These are phyloP conservation scores for Santalum album DNA, from an alignment of 164 flowering plant species.

Conservation along the genomic window DNA sequence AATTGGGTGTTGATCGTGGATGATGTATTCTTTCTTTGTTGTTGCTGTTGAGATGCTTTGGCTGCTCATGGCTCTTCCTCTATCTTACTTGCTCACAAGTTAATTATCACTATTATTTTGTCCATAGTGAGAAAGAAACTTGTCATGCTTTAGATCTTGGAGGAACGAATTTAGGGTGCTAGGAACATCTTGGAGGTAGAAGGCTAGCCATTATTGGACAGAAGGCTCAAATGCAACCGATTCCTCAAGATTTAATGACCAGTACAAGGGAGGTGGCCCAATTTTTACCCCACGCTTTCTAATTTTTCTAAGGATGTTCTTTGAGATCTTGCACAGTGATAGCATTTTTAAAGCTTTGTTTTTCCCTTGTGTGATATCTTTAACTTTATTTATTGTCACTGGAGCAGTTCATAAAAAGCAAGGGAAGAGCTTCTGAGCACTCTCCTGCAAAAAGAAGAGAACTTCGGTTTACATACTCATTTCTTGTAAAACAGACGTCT, in stretches of 20 bases:
- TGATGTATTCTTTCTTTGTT: too few relatives aligned
- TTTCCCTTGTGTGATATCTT: constrained; percentile 58
- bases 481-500: constrained; percentile 75
- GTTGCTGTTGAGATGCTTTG: too few relatives aligned
- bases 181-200: constrained; percentile 63
- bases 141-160: constrained; percentile 85
- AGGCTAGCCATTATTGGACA: constrained; percentile 33
- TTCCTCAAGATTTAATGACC: constrained; percentile 69
- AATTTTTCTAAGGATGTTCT: background rate
- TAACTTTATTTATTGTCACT: constrained; percentile 63
- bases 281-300: constrained; percentile 1
- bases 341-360: background rate
- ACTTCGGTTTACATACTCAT: constrained; percentile 88
- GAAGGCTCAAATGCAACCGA: constrained; percentile 50
- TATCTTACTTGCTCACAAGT: too few relatives aligned
- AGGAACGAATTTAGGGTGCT: constrained; percentile 85
- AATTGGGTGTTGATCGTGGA: too few relatives aligned
- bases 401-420: constrained; percentile 56
- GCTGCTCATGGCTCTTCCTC: too few relatives aligned
- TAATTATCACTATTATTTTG: background rate
- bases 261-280: constrained; percentile 65
- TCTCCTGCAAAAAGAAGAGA: constrained; percentile 37
- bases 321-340: background rate
- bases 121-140: constrained; percentile 73
- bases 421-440: constrained; percentile 29